These are phyloP conservation scores for Chrysanthemum seticuspe DNA, from an alignment of 129 eudicot genomes.

Conservation along the genomic window DNA sequence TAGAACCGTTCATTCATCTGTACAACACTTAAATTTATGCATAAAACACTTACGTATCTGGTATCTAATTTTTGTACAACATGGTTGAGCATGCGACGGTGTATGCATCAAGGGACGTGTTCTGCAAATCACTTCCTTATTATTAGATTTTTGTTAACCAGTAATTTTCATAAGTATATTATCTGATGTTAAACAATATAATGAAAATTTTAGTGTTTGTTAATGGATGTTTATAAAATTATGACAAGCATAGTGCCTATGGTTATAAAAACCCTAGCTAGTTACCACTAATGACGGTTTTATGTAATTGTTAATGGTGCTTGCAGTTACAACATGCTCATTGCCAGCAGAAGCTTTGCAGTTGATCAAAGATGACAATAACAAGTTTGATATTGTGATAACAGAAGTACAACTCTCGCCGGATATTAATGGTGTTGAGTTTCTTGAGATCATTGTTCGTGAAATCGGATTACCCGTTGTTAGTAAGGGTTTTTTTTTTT, in stretches of 20 bases:
- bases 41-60: neutral
- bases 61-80: neutral
- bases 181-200: too few species aligned
- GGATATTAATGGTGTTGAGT: constrained; percentile 19
- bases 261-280: too few species aligned
- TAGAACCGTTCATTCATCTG: neutral
- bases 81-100: neutral
- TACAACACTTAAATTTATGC: neutral
- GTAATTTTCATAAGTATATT: too few species aligned
- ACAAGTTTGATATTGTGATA: constrained; percentile 22
- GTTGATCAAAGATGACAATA: constrained; percentile 12
- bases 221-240: too few species aligned
- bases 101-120: too few species aligned
- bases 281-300: too few species aligned
- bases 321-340: constrained; percentile 25
- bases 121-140: too few species aligned
- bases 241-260: too few species aligned
- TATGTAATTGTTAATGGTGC: neutral
- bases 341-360: constrained; percentile 21
- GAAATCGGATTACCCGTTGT: constrained; percentile 30
- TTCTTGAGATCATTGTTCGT: constrained; percentile 17
- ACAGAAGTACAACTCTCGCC: constrained; percentile 10
- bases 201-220: too few species aligned
- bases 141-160: too few species aligned
- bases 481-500: constrained; percentile 9